Evolutionary conservation across 371 early-diverging fungal species (phyloP).

Genomic region (Rhizopus sp.): DNA sequence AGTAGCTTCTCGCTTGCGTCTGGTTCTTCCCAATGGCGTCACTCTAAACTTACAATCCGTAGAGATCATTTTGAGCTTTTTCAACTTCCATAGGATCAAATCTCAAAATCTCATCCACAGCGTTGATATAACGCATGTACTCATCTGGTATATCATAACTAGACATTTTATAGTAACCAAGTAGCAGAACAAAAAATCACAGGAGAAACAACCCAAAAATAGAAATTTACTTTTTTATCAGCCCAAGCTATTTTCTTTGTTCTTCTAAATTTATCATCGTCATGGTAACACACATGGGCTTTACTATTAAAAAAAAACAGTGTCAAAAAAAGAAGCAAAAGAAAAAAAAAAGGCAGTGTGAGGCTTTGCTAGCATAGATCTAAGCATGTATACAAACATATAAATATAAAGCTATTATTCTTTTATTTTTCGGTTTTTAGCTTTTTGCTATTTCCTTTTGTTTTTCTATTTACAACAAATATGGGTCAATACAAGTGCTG

Average conservation of each 20-base stretch:
- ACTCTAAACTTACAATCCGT: no score
- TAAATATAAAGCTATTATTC: no score
- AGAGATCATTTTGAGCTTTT: no score
- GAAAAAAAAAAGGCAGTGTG: background rate
- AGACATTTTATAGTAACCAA: no score
- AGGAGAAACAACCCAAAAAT: background rate
- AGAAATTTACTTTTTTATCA: background rate
- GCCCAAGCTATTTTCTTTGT: background rate
- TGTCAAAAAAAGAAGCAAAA: background rate
- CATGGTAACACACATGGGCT: constrained; percentile 5
- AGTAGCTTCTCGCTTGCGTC: no score
- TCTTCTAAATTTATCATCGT: background rate
- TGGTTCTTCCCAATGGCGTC: no score
- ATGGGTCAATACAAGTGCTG: constrained; percentile 34
- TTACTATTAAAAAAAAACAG: background rate
- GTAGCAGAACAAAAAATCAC: background rate
- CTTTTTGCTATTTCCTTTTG: background rate
- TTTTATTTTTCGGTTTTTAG: constrained; percentile 1
- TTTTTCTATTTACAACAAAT: constrained; percentile 1
- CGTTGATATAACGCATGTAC: no score
- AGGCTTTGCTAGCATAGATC: background rate
- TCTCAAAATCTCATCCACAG: no score
- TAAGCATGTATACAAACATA: background rate
- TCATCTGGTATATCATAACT: no score
- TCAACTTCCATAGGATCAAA: no score